Evolutionary conservation across 108 stramenopile genomes (phyloP), one percentile per base, ranked within the genome.

Genomic region (Fragilaria crotonensis): DNA sequence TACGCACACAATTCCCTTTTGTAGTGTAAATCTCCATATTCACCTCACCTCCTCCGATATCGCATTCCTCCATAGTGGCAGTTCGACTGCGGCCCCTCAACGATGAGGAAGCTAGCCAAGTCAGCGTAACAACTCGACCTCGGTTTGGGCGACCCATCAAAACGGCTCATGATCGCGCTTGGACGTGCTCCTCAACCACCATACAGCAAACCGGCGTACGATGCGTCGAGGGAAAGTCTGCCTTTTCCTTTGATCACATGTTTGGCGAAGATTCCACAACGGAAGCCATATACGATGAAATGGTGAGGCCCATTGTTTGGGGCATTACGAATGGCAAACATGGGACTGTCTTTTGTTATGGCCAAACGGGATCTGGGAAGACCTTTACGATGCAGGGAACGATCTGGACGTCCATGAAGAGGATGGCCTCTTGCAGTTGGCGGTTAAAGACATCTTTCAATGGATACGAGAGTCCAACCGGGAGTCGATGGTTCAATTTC

Each of bases 341-440:
- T 36, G 54, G 28, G 14, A 61, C 52, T 4, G n/a, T 68, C 2
- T 54, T 93, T 2, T 79, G 83, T 1, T 93, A 83, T 55, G 85
- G 85, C 4, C 85, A 87, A 62, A 87, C 85, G 3, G 79, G 80
- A 0, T 60, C 58, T 32, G 85, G 81, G 2, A 83, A 83, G 52
- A 80, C 82, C 4, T 81, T 65, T 41, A 83, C 78, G 3, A 78
- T 77, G 71, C 30, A 31, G 54, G 54, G 54, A 56, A n/a, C n/a
- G 54, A 56, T 21, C 18, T 7, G 49, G 19, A 21, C 7, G 71
- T 71, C 2, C 36, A 75, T 67, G 41, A 78, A 62, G 5, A 72
- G 66, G 77, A 75, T 27, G 86, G 86, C 0, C 72, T 88, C 17
- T 60, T 88, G 44, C 71, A 77, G 52, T 48, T 81, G 19, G 83